Conservation (phyloP, 306 rosid genomes). For the Dalbergia oliveri region DNA sequence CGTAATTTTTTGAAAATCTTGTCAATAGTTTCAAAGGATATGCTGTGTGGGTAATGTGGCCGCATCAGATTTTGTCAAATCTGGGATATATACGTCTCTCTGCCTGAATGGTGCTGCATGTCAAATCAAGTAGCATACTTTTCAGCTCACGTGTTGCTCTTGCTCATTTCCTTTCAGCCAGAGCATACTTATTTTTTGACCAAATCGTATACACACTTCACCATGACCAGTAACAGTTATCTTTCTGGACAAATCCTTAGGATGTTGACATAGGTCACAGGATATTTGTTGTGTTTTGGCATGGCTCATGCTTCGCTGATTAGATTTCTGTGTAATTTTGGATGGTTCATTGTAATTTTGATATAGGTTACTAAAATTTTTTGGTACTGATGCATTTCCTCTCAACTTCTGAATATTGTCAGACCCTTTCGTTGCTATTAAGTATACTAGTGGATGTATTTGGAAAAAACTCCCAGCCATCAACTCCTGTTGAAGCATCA, state of each 20-base stretch:
- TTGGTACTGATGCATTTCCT: constrained; percentile 37
- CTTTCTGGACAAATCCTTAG: neutral
- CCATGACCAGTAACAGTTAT: too few species aligned
- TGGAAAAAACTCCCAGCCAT: constrained; percentile 84
- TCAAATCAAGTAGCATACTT: neutral
- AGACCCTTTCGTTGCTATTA: constrained; percentile 80
- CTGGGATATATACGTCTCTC: neutral
- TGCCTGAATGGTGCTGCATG: constrained; percentile 6
- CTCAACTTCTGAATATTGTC: constrained; percentile 32
- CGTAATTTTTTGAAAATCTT: neutral
- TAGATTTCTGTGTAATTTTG: neutral
- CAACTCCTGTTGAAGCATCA: constrained; percentile 66
- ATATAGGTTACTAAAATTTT: constrained; percentile 15
- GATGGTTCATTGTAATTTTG: constrained; percentile 4
- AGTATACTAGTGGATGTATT: constrained; percentile 83
- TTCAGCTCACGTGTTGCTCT: neutral
- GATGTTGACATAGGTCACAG: neutral
- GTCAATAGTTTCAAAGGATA: constrained; percentile 15
- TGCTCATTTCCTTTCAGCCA: constrained; percentile 28
- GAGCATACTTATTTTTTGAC: neutral
- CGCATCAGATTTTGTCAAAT: constrained; percentile 25
- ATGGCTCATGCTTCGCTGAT: constrained; percentile 22
- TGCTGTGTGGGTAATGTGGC: neutral
- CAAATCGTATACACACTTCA: neutral
- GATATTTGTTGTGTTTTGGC: neutral